phyloP scores from a whole-genome alignment of 306 rosid genomes.

The Vicia faba region DNA sequence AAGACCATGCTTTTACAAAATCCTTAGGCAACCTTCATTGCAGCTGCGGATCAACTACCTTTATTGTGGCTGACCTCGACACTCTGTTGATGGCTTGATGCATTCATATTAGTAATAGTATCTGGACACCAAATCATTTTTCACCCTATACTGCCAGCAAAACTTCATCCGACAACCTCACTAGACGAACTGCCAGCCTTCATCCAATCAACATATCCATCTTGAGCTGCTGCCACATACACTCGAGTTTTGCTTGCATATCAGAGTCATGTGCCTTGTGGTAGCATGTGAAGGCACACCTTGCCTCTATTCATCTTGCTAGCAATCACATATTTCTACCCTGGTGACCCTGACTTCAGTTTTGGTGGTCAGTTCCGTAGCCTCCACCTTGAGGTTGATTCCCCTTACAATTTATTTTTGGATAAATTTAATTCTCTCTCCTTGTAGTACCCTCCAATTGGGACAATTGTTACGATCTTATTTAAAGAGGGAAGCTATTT shows the following conservation, averaged over 20 bases:
- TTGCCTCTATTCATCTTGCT: too few relatives aligned
- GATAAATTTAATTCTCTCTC: too few relatives aligned
- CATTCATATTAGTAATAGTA: background rate
- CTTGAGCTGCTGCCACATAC: background rate
- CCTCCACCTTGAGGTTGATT: too few relatives aligned
- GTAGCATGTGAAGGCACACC: background rate
- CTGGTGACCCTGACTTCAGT: too few relatives aligned
- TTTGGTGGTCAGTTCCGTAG: too few relatives aligned
- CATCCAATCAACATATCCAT: background rate
- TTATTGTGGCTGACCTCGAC: background rate
- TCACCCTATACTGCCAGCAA: background rate
- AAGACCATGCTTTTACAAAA: background rate
- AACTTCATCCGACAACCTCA: background rate
- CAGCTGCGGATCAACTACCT: background rate
- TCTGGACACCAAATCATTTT: background rate
- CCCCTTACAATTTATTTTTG: too few relatives aligned
- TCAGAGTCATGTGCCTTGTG: background rate
- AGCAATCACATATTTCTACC: too few relatives aligned
- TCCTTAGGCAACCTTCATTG: background rate
- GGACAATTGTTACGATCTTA: too few relatives aligned
- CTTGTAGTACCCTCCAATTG: too few relatives aligned
- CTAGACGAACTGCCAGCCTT: background rate
- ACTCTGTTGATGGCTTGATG: background rate
- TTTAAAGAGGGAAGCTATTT: too few relatives aligned
- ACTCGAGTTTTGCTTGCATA: background rate